Percentiles rank a stretch among this genome's conserved stretches.
Evolutionary conservation across 306 rosid genomes (phyloP).

Genomic region (Vigna hirtella): DNA sequence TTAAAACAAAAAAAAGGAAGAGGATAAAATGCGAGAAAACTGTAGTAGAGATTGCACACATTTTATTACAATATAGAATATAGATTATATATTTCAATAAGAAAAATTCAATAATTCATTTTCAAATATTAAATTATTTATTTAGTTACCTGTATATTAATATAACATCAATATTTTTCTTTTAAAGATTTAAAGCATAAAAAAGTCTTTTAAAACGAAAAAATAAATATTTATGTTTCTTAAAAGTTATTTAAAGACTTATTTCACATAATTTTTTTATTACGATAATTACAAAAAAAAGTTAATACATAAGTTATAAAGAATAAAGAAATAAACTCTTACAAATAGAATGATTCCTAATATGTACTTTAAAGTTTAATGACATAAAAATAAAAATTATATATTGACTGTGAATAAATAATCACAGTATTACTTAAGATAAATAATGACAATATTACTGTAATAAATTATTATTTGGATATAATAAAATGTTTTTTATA

Average conservation of each 20-base stretch:
- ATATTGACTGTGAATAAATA: background rate
- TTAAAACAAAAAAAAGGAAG: background rate
- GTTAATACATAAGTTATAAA: background rate
- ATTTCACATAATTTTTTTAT: background rate
- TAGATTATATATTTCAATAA: background rate
- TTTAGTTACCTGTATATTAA: background rate
- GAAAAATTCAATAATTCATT: background rate
- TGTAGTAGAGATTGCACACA: background rate
- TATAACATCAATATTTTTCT: background rate
- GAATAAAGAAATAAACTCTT: background rate
- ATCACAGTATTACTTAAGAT: background rate
- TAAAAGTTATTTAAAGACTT: background rate
- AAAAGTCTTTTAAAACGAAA: background rate
- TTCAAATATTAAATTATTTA: background rate
- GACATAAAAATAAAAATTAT: background rate
- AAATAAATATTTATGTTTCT: background rate
- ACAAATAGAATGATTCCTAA: background rate
- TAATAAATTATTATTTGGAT: background rate
- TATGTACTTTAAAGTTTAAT: background rate
- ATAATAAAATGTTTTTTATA: background rate
- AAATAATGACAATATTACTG: background rate
- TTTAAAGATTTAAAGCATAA: background rate
- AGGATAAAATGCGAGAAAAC: background rate
- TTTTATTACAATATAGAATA: background rate
- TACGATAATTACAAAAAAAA: background rate